These are phyloP conservation scores for Linaria vulgaris DNA, from an alignment of 257 asterid species.

Conservation along the genomic window DNA sequence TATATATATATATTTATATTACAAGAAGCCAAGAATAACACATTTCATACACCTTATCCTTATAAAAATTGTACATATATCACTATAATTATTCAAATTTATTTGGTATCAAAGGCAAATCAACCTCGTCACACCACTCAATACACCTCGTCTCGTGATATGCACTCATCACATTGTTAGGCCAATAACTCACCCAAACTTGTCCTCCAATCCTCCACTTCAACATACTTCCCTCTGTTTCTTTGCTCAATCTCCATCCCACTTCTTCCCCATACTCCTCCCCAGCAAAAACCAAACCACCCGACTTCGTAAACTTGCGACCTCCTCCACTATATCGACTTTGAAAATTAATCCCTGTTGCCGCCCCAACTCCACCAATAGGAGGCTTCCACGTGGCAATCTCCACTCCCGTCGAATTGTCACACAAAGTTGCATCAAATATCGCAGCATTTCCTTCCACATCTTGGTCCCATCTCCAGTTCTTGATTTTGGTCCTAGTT, in stretches of 20 bases:
- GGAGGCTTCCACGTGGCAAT: slow-evolving; percentile 68
- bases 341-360: slow-evolving; percentile 27
- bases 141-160: slow-evolving; percentile 66
- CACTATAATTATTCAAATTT: background rate
- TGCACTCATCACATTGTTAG: slow-evolving; percentile 45
- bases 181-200: slow-evolving; percentile 78
- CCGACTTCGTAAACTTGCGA: slow-evolving; percentile 62
- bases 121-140: slow-evolving; percentile 91
- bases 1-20: too few species aligned
- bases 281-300: slow-evolving; percentile 67
- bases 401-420: slow-evolving; percentile 57
- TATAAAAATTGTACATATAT: too few species aligned
- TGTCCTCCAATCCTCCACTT: slow-evolving; percentile 86
- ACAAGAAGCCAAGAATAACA: too few species aligned
- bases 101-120: slow-evolving; percentile 66
- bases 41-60: too few species aligned
- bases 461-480: slow-evolving; percentile 96
- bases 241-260: slow-evolving; percentile 73
- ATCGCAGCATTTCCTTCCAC: slow-evolving; percentile 71
- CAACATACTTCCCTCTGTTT: slow-evolving; percentile 89
- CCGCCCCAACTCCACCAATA: slow-evolving; percentile 26
- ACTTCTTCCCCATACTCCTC: slow-evolving; percentile 59
- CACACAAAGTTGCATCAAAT: slow-evolving; percentile 62
- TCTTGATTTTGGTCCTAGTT: slow-evolving; percentile 53
- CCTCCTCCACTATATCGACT: slow-evolving; percentile 52